Evolutionary conservation across 495 filamentous ascomycete genomes (phyloP).

Genomic region (Penicillium maclennaniae): DNA sequence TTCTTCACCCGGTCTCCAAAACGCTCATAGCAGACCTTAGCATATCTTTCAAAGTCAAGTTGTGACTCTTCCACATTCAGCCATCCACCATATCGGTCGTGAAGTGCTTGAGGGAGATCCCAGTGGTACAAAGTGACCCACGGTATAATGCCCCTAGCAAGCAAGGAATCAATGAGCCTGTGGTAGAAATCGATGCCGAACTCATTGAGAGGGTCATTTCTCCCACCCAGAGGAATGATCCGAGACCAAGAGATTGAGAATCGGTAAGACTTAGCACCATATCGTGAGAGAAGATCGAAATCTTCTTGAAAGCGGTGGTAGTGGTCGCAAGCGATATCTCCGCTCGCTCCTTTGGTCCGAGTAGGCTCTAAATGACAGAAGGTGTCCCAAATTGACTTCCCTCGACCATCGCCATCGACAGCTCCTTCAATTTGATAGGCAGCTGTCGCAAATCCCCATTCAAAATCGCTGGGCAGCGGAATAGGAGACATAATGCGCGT

Average conservation of each 20-base stretch:
- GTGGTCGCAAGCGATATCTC: slow-evolving; percentile 64
- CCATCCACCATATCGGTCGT: slow-evolving; percentile 41
- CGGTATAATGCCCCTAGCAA: slow-evolving; percentile 35
- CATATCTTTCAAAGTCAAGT: slow-evolving; percentile 41
- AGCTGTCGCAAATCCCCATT: slow-evolving; percentile 74
- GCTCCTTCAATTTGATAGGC: slow-evolving; percentile 74
- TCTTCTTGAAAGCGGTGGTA: slow-evolving; percentile 65
- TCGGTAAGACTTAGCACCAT: slow-evolving; percentile 58
- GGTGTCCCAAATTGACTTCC: slow-evolving; percentile 67
- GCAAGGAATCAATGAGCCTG: slow-evolving; percentile 37
- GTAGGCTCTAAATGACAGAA: slow-evolving; percentile 64
- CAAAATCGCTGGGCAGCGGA: slow-evolving; percentile 46
- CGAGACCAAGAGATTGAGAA: slow-evolving; percentile 70
- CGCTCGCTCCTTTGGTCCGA: slow-evolving; percentile 51
- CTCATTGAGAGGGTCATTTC: slow-evolving; percentile 31
- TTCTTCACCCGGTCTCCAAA: slow-evolving; percentile 41
- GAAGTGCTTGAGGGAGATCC: slow-evolving; percentile 41
- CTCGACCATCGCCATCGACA: slow-evolving; percentile 56
- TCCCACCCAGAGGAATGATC: slow-evolving; percentile 53
- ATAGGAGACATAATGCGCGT: neutral
- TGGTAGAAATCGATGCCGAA: slow-evolving; percentile 39
- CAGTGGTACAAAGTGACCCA: slow-evolving; percentile 48
- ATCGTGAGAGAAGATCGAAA: slow-evolving; percentile 58
- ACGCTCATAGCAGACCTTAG: slow-evolving; percentile 33
- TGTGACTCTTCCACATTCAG: slow-evolving; percentile 37